Evolutionary conservation across 2,329 filamentous ascomycete species (phyloP), one percentile per base, ranked within the genome.

Genomic region (Botryotinia calthae): DNA sequence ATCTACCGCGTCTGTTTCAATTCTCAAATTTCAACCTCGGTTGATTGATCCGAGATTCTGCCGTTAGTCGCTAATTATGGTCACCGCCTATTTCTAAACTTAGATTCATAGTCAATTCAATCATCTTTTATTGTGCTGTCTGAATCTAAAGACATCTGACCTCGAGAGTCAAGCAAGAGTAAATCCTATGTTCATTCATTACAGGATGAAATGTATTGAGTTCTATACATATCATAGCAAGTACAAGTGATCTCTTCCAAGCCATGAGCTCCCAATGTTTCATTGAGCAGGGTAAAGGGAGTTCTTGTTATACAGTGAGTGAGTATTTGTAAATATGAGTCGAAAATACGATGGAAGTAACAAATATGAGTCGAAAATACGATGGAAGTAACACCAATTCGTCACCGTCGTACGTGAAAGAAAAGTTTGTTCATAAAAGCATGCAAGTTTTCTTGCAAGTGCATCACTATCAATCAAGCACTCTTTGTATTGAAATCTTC

Each of bases 271-370:
- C 14, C 22, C 58, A 14, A 62, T n/a, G 59, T 62, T 22, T 42
- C 59, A 42, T 42, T 1, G 8, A 42, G 37, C 22, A 25, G 59
- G 59, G 34, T 42, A 42, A 40, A n/a, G 34, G 12, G 34, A 25
- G 31, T 25, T 25, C 22, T 40, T 61, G 58, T 37, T 40, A 34
- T n/a, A 18, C 34, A 20, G 37, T 62, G 59, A 62, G 37, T n/a
- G 59, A 42, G 16, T 9, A 62, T 62, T n/a, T 40, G 34, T 62
- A 34, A 62, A n/a, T 40, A 62, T 62, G 59, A 62, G 59, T 62
- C 59, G 59, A 62, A 42, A 62, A 56, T 9, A 18, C n/a, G n/a
- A 25, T 6, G 51, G n/a, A 56, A 28, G 51, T 28, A 31, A 28
- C 9, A 18, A n/a, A n/a, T n/a, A n/a, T n/a, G n/a, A n/a, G n/a